A percentile compares a stretch with the other conserved stretches of the same genome.
Evolutionary conservation across 2,329 filamentous ascomycete species (phyloP).

Genomic region (Monosporascus sp.): DNA sequence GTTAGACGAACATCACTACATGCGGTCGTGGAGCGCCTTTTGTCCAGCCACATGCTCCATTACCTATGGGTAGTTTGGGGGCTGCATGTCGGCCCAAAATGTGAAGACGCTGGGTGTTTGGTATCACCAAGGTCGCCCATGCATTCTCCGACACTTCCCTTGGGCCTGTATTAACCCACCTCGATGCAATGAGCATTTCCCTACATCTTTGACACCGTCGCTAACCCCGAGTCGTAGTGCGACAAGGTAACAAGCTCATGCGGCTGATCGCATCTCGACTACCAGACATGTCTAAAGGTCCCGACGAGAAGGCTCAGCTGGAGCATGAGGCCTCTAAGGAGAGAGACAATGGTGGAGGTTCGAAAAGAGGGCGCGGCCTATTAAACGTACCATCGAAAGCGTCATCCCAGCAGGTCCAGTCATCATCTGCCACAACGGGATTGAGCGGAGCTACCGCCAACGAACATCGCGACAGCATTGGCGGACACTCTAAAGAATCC

Average conservation of each 20-base stretch:
- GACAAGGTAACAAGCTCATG: background rate
- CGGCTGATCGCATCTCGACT: background rate
- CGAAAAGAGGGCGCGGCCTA: conserved; percentile 38
- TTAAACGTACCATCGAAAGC: conserved; percentile 58
- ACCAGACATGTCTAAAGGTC: conserved; percentile 23
- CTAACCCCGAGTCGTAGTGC: background rate
- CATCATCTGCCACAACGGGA: conserved; percentile 54
- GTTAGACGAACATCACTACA: background rate
- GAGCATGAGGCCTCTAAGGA: conserved; percentile 21
- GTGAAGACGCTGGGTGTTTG: too few species aligned
- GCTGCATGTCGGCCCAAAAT: background rate
- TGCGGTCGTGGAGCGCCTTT: too few species aligned
- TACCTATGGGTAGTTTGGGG: background rate
- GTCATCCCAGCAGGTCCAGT: conserved; percentile 56
- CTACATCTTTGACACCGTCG: background rate
- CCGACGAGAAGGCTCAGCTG: conserved; percentile 17
- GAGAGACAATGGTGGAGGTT: conserved; percentile 18
- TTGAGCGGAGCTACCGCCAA: conserved; percentile 55
- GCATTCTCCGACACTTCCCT: too few species aligned
- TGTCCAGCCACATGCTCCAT: too few species aligned
- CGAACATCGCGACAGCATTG: conserved; percentile 57
- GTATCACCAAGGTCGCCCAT: too few species aligned
- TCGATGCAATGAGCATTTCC: background rate
- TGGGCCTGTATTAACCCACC: too few species aligned
- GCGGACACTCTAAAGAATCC: conserved; percentile 60